Evolutionary conservation across 371 early-diverging fungal genomes (phyloP), one percentile per base, ranked within the genome.

Genomic region (Mortierella sp.): DNA sequence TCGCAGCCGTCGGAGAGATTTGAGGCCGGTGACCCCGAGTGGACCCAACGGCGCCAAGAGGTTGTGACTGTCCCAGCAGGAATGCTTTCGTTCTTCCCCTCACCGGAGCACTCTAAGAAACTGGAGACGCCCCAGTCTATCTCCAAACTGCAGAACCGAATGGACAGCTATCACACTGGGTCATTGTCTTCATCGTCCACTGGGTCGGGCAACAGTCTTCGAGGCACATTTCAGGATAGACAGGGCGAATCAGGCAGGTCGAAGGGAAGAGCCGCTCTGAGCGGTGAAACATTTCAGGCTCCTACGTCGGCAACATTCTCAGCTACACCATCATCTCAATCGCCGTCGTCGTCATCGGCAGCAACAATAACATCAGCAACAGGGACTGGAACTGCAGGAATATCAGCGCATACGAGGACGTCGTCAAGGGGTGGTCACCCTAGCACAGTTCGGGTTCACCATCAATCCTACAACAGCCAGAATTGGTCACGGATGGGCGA

Each of bases 81-180:
- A 0, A 55, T 82, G 72, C 78, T 86, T 0, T 86, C 87, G 11
- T 86, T 75, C 55, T 86, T 86, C 74, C 87, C 87, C 13, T 86
- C 87, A 8, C 78, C 82, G 0, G 82, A 86, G 47, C 83, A 86
- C 54, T 82, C 82, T 55, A 82, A 80, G 65, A 74, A 63, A 28
- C 68, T 86, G 60, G 87, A 86, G 74, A 86, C 87, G 38, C 87
- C 87, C 3, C 77, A 82, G 58, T 82, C 87, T 16, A 86, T 86
- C 52, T 77, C 82, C 24, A 76, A 75, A n/a, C 44, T 82, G 24
- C 87, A 79, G 74, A 47, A 63, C 44, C 82, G 73, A 58, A 75
- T 72, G 45, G 82, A 71, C 24, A 52, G 72, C 21, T 65, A 47
- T 7, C 65, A 31, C 21, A 19, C 77, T 1, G 75, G 80, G 13